Conservation (phyloP, 805 yeast genomes). For the Metschnikowia noctiluminum region DNA sequence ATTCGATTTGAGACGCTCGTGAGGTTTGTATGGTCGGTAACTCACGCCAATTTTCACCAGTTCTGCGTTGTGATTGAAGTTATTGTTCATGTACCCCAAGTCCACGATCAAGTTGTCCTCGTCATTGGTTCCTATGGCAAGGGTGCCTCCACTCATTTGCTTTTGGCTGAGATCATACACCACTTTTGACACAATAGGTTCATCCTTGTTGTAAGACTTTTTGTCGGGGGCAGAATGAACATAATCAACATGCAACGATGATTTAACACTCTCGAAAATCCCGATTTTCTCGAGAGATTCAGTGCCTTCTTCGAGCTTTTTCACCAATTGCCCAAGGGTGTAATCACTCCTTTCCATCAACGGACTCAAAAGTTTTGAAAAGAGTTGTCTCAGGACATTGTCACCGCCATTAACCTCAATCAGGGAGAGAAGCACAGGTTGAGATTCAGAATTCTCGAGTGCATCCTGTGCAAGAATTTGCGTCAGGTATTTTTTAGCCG, state of each 20-base stretch:
- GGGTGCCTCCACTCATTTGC: constrained; percentile 35
- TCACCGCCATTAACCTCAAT: constrained; percentile 44
- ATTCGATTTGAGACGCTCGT: constrained; percentile 46
- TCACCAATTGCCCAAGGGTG: constrained; percentile 41
- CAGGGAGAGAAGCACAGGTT: constrained; percentile 34
- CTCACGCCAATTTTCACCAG: constrained; percentile 46
- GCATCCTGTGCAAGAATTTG: constrained; percentile 29
- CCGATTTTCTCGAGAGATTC: constrained; percentile 41
- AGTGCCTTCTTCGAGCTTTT: constrained; percentile 29
- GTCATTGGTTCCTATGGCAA: constrained; percentile 33
- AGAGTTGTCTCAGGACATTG: constrained; percentile 44
- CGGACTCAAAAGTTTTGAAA: constrained; percentile 44
- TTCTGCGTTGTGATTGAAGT: constrained; percentile 50
- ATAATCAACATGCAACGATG: constrained; percentile 42
- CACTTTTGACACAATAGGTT: constrained; percentile 45
- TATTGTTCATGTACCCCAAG: constrained; percentile 40
- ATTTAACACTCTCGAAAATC: constrained; percentile 39
- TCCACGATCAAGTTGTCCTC: constrained; percentile 37
- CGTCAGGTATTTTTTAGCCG: constrained; percentile 7
- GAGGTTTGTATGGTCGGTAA: constrained; percentile 51
- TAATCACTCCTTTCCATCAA: constrained; percentile 39
- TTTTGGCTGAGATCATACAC: constrained; percentile 37
- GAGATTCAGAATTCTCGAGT: constrained; percentile 27
- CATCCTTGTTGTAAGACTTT: constrained; percentile 33
- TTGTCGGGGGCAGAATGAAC: constrained; percentile 22